Conservation (phyloP, 2,329 filamentous ascomycete genomes). For the Claviceps humidiphila region DNA sequence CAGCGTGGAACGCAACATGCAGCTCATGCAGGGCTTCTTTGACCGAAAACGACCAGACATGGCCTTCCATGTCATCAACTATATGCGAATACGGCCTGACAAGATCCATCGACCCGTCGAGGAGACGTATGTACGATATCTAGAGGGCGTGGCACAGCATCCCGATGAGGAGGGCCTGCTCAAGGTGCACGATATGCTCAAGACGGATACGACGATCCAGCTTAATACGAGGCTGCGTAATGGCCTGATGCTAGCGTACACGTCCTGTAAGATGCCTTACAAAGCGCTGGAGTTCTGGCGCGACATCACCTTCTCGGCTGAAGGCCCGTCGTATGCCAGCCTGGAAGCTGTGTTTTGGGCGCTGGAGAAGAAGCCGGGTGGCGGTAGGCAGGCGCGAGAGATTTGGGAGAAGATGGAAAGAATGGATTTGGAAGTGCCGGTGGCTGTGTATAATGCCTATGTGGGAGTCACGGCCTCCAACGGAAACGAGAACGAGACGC, state of each 20-base stretch:
- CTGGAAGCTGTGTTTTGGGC: conserved; percentile 70
- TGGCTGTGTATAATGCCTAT: conserved; percentile 62
- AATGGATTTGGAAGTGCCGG: conserved; percentile 69
- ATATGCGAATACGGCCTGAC: conserved; percentile 74
- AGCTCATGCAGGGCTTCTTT: conserved; percentile 76
- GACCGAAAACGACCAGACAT: conserved; percentile 66
- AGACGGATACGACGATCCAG: conserved; percentile 74
- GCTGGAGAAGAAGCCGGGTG: conserved; percentile 50
- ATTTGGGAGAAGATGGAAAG: conserved; percentile 59
- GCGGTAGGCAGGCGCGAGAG: conserved; percentile 46
- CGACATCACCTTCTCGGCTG: conserved; percentile 67
- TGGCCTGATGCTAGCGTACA: conserved; percentile 76
- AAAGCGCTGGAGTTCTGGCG: conserved; percentile 70
- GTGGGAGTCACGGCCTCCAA: conserved; percentile 63
- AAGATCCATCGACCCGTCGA: conserved; percentile 49
- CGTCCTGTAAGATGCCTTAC: conserved; percentile 49
- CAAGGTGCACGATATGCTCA: conserved; percentile 83
- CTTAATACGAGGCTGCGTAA: conserved; percentile 67
- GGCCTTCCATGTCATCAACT: conserved; percentile 73
- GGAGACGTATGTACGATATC: conserved; percentile 64
- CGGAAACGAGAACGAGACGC: conserved; percentile 54
- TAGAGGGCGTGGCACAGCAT: conserved; percentile 57
- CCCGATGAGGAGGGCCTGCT: conserved; percentile 48
- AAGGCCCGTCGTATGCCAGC: conserved; percentile 74
- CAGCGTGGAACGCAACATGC: conserved; percentile 48